Percentiles rank a stretch among this genome's conserved stretches.
phyloP scores from a whole-genome alignment of 495 filamentous ascomycete species.

The Xylaria acuta region DNA sequence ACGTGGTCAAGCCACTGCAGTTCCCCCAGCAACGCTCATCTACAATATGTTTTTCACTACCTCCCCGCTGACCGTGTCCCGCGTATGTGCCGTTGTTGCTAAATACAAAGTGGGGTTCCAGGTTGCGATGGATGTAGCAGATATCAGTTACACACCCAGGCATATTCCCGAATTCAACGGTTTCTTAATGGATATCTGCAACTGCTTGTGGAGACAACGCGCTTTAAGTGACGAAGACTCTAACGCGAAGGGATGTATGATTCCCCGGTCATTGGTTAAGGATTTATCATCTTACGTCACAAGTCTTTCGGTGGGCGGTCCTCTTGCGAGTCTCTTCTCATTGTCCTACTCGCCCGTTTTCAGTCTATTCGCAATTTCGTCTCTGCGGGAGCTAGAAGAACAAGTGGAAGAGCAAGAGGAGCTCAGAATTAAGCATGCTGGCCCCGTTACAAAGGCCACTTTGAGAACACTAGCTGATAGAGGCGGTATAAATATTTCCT shows the following conservation, averaged over 20 bases:
- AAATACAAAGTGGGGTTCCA: constrained; percentile 80
- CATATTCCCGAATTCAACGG: constrained; percentile 79
- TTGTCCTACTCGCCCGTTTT: constrained; percentile 72
- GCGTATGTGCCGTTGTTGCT: constrained; percentile 70
- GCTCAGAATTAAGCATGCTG: constrained; percentile 65
- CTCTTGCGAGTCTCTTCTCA: constrained; percentile 66
- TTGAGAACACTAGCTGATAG: constrained; percentile 67
- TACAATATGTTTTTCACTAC: constrained; percentile 73
- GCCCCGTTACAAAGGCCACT: constrained; percentile 75
- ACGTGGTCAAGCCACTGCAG: constrained; percentile 46
- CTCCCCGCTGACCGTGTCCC: constrained; percentile 69
- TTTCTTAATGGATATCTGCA: constrained; percentile 89
- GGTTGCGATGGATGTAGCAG: constrained; percentile 55
- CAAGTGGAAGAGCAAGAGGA: constrained; percentile 49
- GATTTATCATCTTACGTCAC: constrained; percentile 55
- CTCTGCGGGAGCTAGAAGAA: constrained; percentile 72
- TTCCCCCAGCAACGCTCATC: constrained; percentile 71
- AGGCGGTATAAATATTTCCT: constrained; percentile 72
- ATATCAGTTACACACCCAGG: constrained; percentile 51
- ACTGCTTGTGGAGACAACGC: constrained; percentile 80
- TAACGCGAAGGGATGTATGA: constrained; percentile 76
- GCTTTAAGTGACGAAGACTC: constrained; percentile 71
- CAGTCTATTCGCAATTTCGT: constrained; percentile 68
- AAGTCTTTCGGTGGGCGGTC: constrained; percentile 47
- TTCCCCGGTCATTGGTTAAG: constrained; percentile 56